Evolutionary conservation across 352 stramenopile species (phyloP).

Genomic region (Pythium apleroticum): DNA sequence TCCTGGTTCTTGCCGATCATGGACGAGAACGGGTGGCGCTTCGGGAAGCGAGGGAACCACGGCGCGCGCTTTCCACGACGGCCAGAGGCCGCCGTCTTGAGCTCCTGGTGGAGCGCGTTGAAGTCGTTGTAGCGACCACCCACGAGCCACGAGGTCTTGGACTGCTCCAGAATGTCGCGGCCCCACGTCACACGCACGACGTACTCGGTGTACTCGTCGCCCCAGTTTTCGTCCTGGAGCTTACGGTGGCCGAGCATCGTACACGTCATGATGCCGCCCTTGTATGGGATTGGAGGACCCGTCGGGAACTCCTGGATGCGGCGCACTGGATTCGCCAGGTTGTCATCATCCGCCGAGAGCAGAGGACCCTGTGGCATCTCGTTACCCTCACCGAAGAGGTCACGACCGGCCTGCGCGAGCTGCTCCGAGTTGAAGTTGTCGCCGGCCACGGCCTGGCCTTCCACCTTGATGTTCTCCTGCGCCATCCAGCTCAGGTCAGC

Average conservation of each 20-base stretch:
- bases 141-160: conserved; percentile 87
- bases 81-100: conserved; percentile 82
- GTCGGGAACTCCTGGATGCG: conserved; percentile 90
- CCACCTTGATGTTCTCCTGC: conserved; percentile 76
- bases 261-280: conserved; percentile 87
- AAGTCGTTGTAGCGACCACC: conserved; percentile 90
- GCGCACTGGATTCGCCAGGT: conserved; percentile 81
- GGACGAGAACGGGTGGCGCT: conserved; percentile 88
- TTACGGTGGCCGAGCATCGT: conserved; percentile 89
- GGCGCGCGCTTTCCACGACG: conserved; percentile 83
- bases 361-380: conserved; percentile 74
- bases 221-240: conserved; percentile 89
- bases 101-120: conserved; percentile 87
- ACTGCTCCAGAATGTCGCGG: conserved; percentile 87
- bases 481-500: conserved; percentile 85
- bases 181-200: conserved; percentile 87
- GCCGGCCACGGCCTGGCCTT: conserved; percentile 74
- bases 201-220: conserved; percentile 90
- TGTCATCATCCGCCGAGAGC: conserved; percentile 87
- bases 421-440: conserved; percentile 75
- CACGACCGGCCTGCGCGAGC: conserved; percentile 79
- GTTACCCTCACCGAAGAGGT: conserved; percentile 83
- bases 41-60: conserved; percentile 89
- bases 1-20: conserved; percentile 91
- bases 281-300: conserved; percentile 88